phyloP scores from a whole-genome alignment of 2,329 filamentous ascomycete genomes.

The Arthrobotrys sinensis region DNA sequence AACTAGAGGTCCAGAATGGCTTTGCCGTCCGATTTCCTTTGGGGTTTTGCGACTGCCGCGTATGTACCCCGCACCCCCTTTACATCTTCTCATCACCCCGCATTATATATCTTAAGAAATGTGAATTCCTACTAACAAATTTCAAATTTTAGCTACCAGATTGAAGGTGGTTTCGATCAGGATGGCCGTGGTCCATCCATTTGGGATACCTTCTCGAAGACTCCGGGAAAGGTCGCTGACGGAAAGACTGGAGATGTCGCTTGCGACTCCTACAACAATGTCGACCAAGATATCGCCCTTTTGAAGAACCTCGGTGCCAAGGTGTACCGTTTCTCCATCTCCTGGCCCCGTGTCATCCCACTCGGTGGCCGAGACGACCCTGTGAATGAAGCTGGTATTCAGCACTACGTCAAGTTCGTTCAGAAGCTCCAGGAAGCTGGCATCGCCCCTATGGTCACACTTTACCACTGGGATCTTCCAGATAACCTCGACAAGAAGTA shows the following conservation, averaged over 20 bases:
- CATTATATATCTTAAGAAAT: background rate
- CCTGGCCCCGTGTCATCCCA: slow-evolving; percentile 87
- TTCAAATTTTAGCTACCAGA: slow-evolving; percentile 78
- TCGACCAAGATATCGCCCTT: slow-evolving; percentile 81
- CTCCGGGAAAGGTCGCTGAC: slow-evolving; percentile 85
- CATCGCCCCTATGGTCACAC: slow-evolving; percentile 84
- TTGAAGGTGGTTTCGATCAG: slow-evolving; percentile 81
- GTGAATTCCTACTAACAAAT: slow-evolving; percentile 29
- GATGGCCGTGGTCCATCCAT: slow-evolving; percentile 87
- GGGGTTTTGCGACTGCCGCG: slow-evolving; percentile 86
- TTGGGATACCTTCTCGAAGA: slow-evolving; percentile 90
- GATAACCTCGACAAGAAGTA: slow-evolving; percentile 84
- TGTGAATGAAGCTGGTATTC: slow-evolving; percentile 82
- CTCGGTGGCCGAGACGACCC: slow-evolving; percentile 87
- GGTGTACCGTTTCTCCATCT: slow-evolving; percentile 87
- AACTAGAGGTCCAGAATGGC: slow-evolving; percentile 64
- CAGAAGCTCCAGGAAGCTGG: slow-evolving; percentile 82
- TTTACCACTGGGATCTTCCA: slow-evolving; percentile 91
- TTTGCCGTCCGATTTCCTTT: slow-evolving; percentile 79
- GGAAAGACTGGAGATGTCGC: slow-evolving; percentile 81
- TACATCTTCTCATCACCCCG: slow-evolving; percentile 8
- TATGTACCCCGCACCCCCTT: slow-evolving; percentile 68
- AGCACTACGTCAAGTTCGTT: slow-evolving; percentile 84
- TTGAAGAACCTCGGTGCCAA: slow-evolving; percentile 81
- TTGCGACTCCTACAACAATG: slow-evolving; percentile 89